Percentiles rank a stretch among this genome's conserved stretches.
Conservation (phyloP, 192 early-diverging fungal genomes). For the Chytriomyces sp. region DNA sequence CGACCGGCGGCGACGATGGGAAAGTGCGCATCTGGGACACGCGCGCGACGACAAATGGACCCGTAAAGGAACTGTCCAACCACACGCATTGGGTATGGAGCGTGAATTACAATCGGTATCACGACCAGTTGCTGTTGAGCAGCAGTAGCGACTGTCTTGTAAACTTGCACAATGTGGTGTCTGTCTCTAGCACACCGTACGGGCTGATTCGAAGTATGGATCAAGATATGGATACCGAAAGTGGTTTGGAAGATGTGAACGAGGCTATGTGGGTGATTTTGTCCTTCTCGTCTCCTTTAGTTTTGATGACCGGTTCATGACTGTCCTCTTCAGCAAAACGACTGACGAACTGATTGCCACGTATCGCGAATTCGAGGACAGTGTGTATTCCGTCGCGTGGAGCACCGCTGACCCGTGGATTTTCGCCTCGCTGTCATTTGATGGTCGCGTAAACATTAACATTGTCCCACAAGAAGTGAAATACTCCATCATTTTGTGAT, state of each 20-base stretch:
- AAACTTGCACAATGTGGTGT: conserved; percentile 82
- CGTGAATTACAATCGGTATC: conserved; percentile 82
- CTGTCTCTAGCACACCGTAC: conserved; percentile 64
- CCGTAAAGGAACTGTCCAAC: conserved; percentile 70
- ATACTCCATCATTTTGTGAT: conserved; percentile 75
- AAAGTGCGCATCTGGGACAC: conserved; percentile 87
- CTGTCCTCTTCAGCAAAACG: conserved; percentile 35
- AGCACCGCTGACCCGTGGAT: conserved; percentile 90
- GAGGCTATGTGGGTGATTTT: conserved; percentile 8
- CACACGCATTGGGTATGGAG: conserved; percentile 91
- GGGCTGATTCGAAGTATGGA: conserved; percentile 63
- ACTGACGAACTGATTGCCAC: conserved; percentile 81
- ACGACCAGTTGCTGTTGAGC: conserved; percentile 90
- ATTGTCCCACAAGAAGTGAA: conserved; percentile 83
- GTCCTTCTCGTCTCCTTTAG: neutral
- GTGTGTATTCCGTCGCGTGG: conserved; percentile 90
- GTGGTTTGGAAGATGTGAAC: conserved; percentile 29
- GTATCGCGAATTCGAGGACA: conserved; percentile 95
- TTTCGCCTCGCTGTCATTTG: conserved; percentile 91
- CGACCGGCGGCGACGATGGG: conserved; percentile 86
- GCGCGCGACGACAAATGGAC: conserved; percentile 52
- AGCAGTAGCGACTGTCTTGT: conserved; percentile 86
- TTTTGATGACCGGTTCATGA: neutral
- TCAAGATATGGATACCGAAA: conserved; percentile 24
- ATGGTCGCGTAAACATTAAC: conserved; percentile 91